Evolutionary conservation across 805 yeast genomes (phyloP).

Genomic region (Cyberlindnera euphorbiiphila): DNA sequence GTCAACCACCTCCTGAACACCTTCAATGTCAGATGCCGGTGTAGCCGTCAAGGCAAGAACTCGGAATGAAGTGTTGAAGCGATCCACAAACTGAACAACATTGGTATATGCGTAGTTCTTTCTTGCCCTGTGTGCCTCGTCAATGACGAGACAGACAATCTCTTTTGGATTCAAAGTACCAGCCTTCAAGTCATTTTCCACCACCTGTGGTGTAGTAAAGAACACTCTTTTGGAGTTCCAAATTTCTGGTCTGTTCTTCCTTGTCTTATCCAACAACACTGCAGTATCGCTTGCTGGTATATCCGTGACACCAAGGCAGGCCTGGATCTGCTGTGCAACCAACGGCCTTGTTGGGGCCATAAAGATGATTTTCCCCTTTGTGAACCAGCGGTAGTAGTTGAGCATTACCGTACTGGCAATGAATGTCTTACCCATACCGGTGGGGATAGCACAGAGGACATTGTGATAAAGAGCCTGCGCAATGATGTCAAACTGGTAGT

Average conservation of each 20-base stretch:
- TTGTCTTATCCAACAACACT: conserved; percentile 57
- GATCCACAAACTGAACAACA: conserved; percentile 62
- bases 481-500: conserved; percentile 83
- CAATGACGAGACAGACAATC: conserved; percentile 75
- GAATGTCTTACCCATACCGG: conserved; percentile 96
- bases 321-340: conserved; percentile 94
- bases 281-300: conserved; percentile 76
- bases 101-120: conserved; percentile 88
- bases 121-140: conserved; percentile 93
- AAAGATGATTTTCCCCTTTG: conserved; percentile 73
- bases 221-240: conserved; percentile 79
- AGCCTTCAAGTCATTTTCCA: conserved; percentile 78
- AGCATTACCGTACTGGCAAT: conserved; percentile 93
- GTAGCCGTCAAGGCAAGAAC: conserved; percentile 92
- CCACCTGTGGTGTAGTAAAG: conserved; percentile 95
- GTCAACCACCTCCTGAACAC: conserved; percentile 79
- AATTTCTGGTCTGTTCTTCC: conserved; percentile 64
- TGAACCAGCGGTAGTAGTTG: conserved; percentile 85
- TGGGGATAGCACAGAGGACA: conserved; percentile 85
- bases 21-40: conserved; percentile 84
- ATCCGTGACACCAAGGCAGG: conserved; percentile 85
- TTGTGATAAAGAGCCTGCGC: conserved; percentile 68
- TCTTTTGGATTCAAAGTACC: conserved; percentile 76
- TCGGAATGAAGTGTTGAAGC: conserved; percentile 65
- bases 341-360: conserved; percentile 97